Percentiles rank a stretch among this genome's conserved stretches.
These are phyloP conservation scores for Hemisphaericaspora nanyangensis DNA, from an alignment of 805 yeast species.

Conservation along the genomic window DNA sequence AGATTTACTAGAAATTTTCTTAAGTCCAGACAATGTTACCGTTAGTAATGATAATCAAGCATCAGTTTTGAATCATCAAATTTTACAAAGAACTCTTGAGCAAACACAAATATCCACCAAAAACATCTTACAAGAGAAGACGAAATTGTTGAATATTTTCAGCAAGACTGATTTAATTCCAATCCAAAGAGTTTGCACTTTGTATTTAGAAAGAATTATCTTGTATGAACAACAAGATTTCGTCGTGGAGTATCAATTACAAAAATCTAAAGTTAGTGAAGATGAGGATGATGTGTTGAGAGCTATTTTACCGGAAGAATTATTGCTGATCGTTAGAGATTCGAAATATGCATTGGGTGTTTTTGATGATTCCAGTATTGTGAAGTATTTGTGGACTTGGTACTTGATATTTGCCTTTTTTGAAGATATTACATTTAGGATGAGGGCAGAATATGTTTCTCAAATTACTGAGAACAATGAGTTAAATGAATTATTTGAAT, in stretches of 20 bases:
- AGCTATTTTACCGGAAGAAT: constrained; percentile 2
- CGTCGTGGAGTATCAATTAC: constrained; percentile 59
- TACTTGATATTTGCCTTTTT: constrained; percentile 57
- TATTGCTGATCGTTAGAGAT: background rate
- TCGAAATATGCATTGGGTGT: background rate
- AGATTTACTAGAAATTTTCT: constrained; percentile 4
- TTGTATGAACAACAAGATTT: constrained; percentile 50
- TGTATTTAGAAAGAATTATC: constrained; percentile 38
- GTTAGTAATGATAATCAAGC: constrained; percentile 1
- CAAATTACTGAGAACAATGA: constrained; percentile 47
- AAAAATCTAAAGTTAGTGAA: constrained; percentile 33
- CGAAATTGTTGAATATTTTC: constrained; percentile 21
- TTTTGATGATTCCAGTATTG: constrained; percentile 10
- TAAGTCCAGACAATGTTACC: background rate
- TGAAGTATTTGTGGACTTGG: constrained; percentile 67
- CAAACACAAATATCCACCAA: constrained; percentile 17
- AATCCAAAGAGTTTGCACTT: constrained; percentile 43
- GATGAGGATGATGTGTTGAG: constrained; percentile 7
- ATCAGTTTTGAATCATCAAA: background rate
- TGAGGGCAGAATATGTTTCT: constrained; percentile 56
- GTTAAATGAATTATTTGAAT: constrained; percentile 49
- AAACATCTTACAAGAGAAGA: constrained; percentile 22
- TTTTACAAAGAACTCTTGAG: constrained; percentile 2
- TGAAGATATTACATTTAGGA: constrained; percentile 57
- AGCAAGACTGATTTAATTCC: constrained; percentile 12